Conservation (phyloP, 1,284 basidiomycete genomes). For the Limonomyces culmigenus region DNA sequence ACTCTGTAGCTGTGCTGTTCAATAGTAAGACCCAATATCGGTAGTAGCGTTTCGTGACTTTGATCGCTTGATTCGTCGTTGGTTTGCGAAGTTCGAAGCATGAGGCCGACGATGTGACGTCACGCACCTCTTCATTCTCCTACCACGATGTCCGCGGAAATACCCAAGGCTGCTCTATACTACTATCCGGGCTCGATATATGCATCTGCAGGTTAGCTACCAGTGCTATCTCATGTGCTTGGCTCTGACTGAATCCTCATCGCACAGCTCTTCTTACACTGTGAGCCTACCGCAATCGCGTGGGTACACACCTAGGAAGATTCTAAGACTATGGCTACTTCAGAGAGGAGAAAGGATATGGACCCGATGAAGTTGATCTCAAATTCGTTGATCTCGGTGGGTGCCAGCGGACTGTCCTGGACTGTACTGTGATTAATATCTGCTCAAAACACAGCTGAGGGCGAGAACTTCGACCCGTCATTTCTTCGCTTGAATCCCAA, state of each 20-base stretch:
- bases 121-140: no score
- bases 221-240: neutral
- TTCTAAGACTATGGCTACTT: no score
- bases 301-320: no score
- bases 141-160: no score
- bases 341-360: constrained; percentile 62
- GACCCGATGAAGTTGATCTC: constrained; percentile 45
- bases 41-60: no score
- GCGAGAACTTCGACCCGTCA: constrained; percentile 46
- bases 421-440: neutral
- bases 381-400: constrained; percentile 45
- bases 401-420: constrained; percentile 6
- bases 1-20: no score
- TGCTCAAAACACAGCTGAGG: constrained; percentile 35
- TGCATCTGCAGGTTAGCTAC: constrained; percentile 38
- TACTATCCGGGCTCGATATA: constrained; percentile 38
- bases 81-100: no score
- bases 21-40: no score
- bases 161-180: constrained; percentile 45
- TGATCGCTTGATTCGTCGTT: no score
- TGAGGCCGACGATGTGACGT: no score
- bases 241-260: neutral
- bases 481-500: constrained; percentile 67
- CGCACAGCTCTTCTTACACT: constrained; percentile 26
- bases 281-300: constrained; percentile 23